These are phyloP conservation scores for Trichoderma asperelloides DNA, from an alignment of 495 filamentous ascomycete species.

Conservation along the genomic window DNA sequence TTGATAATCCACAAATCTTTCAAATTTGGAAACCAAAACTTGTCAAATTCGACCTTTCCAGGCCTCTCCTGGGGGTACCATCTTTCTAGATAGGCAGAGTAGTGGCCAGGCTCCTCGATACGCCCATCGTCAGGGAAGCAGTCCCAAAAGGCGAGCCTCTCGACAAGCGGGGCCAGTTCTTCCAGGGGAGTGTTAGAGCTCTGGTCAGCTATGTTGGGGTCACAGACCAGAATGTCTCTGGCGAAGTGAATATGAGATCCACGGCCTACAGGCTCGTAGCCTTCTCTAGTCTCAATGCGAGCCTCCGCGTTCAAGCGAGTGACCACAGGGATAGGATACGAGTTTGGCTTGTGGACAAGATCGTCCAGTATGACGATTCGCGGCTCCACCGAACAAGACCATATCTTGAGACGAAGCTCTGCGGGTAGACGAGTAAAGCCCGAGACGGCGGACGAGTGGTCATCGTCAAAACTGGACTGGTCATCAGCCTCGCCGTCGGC, in stretches of 20 bases:
- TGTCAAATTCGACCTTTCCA: constrained; percentile 5
- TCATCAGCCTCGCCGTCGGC: constrained; percentile 7
- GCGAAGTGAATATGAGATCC: constrained; percentile 9
- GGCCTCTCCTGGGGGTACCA: background rate
- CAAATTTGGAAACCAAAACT: constrained; percentile 10
- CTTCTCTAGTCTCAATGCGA: constrained; percentile 6
- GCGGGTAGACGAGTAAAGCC: constrained; percentile 5
- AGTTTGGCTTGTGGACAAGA: constrained; percentile 1
- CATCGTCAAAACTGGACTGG: constrained; percentile 5
- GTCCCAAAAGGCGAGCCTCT: constrained; percentile 10
- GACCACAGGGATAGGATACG: constrained; percentile 6
- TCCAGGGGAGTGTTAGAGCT: background rate
- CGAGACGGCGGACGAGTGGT: background rate
- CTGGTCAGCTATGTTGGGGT: constrained; percentile 9
- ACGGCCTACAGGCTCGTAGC: constrained; percentile 8
- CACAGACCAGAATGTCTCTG: constrained; percentile 9
- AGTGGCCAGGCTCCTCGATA: background rate
- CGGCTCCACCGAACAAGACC: constrained; percentile 6
- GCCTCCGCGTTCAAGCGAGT: constrained; percentile 7
- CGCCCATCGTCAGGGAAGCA: constrained; percentile 7
- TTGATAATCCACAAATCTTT: constrained; percentile 9
- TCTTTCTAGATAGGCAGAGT: background rate
- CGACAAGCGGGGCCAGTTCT: constrained; percentile 3
- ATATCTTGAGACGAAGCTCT: constrained; percentile 9
- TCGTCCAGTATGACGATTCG: constrained; percentile 8